Base-by-base conservation (phyloP, 495 filamentous ascomycete species). In the Penicillium macrosclerotiorum region DNA sequence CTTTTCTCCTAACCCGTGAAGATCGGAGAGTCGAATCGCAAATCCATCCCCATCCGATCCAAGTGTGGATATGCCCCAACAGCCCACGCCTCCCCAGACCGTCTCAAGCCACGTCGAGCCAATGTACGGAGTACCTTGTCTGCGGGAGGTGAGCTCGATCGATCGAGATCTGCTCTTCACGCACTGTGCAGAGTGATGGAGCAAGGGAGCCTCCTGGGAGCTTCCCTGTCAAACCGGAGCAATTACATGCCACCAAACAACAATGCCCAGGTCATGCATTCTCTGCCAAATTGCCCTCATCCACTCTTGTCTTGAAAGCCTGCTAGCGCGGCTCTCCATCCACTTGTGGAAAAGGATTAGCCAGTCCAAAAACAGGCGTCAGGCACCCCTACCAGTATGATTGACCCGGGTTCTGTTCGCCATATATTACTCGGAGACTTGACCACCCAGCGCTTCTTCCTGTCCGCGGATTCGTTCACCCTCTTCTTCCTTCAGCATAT, bases 301-400 rank as follows among this genome's bases (percentile, higher is more conserved):
- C 56, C 57, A 60, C 56, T 45, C 39, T 32, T 37, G 45, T 26
- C 35, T 37, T 60, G 42, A 45, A 48, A 26, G 43, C 9, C 50
- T 45, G 52, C 52, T 57, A 45, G 53, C 52, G 56, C 59, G 59
- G 59, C 59, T 63, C 59, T 52, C 42, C 46, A 46, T 54, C 59
- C 56, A 62, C 49, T 56, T 54, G 34, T 18, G 42, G 33, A 29
- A 35, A 47, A 40, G 41, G 50, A 52, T 45, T 51, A 46, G 48
- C 31, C 38, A 47, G 29, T 56, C 35, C 37, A 42, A 47, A 41
- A 46, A 27, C 25, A 35, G 50, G 47, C 47, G 45, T 63, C 56
- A 60, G 56, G 59, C 57, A 60, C 47, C 42, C 41, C 34, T 49
- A 50, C 45, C 48, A 49, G 44, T 42, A 33, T 43, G 8, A 22